Percentiles rank a stretch among this genome's conserved stretches.
These are phyloP conservation scores for Viola pubescens DNA, from an alignment of 441 rosid genomes.

Conservation along the genomic window DNA sequence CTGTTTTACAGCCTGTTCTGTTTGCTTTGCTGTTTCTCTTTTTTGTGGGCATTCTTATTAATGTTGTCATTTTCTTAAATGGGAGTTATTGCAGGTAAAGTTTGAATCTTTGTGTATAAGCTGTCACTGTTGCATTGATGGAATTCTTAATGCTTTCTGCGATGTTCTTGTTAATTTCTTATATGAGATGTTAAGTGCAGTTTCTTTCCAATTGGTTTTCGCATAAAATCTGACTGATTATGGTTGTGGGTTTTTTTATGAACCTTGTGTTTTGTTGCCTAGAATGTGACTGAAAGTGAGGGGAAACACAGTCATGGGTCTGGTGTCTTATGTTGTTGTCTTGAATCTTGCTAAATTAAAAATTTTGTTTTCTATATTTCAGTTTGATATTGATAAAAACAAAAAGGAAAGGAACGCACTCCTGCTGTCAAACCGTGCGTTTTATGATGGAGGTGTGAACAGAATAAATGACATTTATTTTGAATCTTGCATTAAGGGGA, in stretches of 20 bases:
- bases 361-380: background rate
- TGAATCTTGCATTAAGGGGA: background rate
- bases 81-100: slow-evolving; percentile 13
- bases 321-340: background rate
- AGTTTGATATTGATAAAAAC: background rate
- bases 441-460: background rate
- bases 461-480: background rate
- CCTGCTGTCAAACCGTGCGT: background rate
- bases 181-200: slow-evolving; percentile 21
- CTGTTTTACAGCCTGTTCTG: background rate
- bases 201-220: slow-evolving; percentile 9
- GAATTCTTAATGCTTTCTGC: background rate
- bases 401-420: background rate
- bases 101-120: slow-evolving; percentile 4
- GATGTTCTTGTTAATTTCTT: slow-evolving; percentile 15
- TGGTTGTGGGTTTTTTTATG: slow-evolving; percentile 3
- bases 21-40: background rate
- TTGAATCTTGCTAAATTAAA: background rate
- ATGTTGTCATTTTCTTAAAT: slow-evolving; percentile 4
- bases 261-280: slow-evolving; percentile 22
- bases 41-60: background rate
- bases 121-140: slow-evolving; percentile 40
- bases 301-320: background rate
- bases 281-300: slow-evolving; percentile 2
- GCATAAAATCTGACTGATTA: background rate